Percentiles rank a stretch among this genome's conserved stretches.
Evolutionary conservation across 345 rosid species (phyloP).

Genomic region (Lepidium sativum): DNA sequence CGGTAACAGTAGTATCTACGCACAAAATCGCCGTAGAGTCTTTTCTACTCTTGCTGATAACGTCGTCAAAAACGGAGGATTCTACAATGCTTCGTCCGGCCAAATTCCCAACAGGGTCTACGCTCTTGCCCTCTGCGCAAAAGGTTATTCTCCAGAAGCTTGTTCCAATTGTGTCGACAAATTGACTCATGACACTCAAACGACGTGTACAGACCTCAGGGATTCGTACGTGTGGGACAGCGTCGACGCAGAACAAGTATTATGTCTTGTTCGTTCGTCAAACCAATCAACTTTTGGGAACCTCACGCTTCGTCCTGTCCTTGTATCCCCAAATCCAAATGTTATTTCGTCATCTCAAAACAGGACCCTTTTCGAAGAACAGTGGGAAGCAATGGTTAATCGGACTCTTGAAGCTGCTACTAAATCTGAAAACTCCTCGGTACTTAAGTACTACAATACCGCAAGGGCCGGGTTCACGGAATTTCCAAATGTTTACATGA

Average conservation of each 20-base stretch:
- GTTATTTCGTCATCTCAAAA: background rate
- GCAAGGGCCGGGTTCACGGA: background rate
- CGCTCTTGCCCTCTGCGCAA: constrained; percentile 24
- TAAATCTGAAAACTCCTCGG: background rate
- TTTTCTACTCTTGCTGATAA: constrained; percentile 21
- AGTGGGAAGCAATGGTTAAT: constrained; percentile 9
- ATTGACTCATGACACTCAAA: background rate
- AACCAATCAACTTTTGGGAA: constrained; percentile 11
- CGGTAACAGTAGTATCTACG: background rate
- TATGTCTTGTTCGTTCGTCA: constrained; percentile 28
- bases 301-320: background rate
- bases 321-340: background rate
- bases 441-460: constrained; percentile 23
- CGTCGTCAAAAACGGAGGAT: too few species aligned
- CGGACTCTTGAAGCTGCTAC: background rate
- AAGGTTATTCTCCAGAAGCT: constrained; percentile 3
- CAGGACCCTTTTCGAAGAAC: constrained; percentile 11
- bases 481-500: constrained; percentile 4
- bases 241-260: background rate
- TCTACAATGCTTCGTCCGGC: constrained; percentile 19
- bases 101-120: constrained; percentile 9
- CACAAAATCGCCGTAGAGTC: background rate
- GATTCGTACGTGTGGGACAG: constrained; percentile 13
- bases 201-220: constrained; percentile 19
- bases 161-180: constrained; percentile 20